A percentile compares a stretch with the other conserved stretches of the same genome.
These are phyloP conservation scores for Malassezia arunalokei DNA, from an alignment of 1,284 basidiomycete species.

Conservation along the genomic window DNA sequence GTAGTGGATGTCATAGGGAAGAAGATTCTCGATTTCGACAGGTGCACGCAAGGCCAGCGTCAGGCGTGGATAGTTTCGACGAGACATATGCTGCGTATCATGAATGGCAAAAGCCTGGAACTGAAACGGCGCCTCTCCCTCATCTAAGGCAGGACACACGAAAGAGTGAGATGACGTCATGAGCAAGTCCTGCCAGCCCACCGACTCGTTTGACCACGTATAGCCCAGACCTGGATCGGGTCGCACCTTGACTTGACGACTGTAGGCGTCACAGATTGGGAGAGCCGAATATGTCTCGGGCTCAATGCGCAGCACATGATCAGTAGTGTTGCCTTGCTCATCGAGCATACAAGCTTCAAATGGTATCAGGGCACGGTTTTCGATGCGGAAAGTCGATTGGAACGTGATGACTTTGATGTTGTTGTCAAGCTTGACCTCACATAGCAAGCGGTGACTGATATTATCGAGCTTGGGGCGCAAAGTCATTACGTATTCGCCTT, in stretches of 20 bases:
- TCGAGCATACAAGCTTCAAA: conserved; percentile 85
- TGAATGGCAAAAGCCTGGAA: conserved; percentile 86
- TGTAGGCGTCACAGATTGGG: conserved; percentile 79
- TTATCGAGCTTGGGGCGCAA: conserved; percentile 67
- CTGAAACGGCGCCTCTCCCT: conserved; percentile 78
- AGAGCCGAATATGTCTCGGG: conserved; percentile 81
- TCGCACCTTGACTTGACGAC: conserved; percentile 70
- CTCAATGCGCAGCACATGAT: conserved; percentile 71
- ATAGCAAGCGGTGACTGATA: conserved; percentile 70
- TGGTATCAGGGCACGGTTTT: conserved; percentile 84
- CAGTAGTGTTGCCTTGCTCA: conserved; percentile 65
- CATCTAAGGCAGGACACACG: conserved; percentile 69
- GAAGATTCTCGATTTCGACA: conserved; percentile 85
- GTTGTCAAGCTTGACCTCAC: conserved; percentile 78
- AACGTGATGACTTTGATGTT: conserved; percentile 93
- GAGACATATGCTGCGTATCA: conserved; percentile 57
- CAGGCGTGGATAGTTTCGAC: conserved; percentile 61
- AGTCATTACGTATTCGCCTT: conserved; percentile 81
- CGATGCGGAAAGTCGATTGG: conserved; percentile 81
- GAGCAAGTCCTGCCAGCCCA: conserved; percentile 81
- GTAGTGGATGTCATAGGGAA: conserved; percentile 92
- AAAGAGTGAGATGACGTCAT: conserved; percentile 64
- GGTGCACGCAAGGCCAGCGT: conserved; percentile 81
- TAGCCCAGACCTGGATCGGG: conserved; percentile 94
- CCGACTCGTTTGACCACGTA: conserved; percentile 70